Evolutionary conservation across 1,139 yeast genomes (phyloP).

Genomic region (Spathaspora jeffriesii): DNA sequence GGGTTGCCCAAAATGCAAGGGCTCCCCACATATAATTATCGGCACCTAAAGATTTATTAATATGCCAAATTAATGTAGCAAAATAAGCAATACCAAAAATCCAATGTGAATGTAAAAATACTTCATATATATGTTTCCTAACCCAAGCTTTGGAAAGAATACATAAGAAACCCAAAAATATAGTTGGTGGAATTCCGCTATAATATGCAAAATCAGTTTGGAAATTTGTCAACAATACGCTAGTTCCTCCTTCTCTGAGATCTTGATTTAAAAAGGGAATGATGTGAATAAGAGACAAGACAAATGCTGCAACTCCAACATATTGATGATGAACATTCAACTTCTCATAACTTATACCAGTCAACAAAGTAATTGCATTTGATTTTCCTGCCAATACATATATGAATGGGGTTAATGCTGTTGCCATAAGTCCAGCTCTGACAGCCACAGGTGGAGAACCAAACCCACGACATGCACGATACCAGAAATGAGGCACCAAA

Average conservation of each 20-base stretch:
- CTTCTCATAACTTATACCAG: slow-evolving; percentile 59
- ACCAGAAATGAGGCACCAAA: slow-evolving; percentile 54
- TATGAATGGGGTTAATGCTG: slow-evolving; percentile 54
- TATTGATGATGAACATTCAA: slow-evolving; percentile 55
- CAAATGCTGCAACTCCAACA: slow-evolving; percentile 44
- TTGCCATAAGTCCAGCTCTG: slow-evolving; percentile 53
- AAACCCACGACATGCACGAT: slow-evolving; percentile 55
- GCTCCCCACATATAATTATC: slow-evolving; percentile 58
- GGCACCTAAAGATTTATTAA: slow-evolving; percentile 33
- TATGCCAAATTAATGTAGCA: slow-evolving; percentile 55
- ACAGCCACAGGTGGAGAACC: slow-evolving; percentile 69
- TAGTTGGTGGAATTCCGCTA: slow-evolving; percentile 45
- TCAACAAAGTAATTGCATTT: slow-evolving; percentile 48
- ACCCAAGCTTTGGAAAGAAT: slow-evolving; percentile 44
- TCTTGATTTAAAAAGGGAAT: slow-evolving; percentile 54
- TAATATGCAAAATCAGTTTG: slow-evolving; percentile 19
- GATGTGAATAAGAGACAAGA: slow-evolving; percentile 53
- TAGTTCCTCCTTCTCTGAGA: slow-evolving; percentile 51
- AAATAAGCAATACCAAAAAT: slow-evolving; percentile 54
- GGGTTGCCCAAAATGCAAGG: slow-evolving; percentile 56
- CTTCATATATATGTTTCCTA: slow-evolving; percentile 49
- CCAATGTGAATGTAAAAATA: slow-evolving; percentile 62
- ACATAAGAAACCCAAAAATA: slow-evolving; percentile 48
- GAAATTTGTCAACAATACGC: slow-evolving; percentile 17
- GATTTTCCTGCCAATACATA: slow-evolving; percentile 55